Conservation (phyloP, 495 filamentous ascomycete genomes). For the Neurospora sp. region DNA sequence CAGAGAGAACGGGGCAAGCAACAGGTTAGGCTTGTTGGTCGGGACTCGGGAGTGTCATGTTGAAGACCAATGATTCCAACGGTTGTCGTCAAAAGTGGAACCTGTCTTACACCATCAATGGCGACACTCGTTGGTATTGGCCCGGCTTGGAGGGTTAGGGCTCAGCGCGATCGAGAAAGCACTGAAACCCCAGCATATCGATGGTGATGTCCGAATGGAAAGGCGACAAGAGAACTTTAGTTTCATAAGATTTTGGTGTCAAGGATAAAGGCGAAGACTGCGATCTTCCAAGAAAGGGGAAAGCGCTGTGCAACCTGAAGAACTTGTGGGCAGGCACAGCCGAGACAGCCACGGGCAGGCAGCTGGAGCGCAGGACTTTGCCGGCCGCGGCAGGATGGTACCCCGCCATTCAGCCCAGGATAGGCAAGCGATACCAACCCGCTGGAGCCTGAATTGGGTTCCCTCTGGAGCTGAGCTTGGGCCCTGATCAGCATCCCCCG, state of each 20-base stretch:
- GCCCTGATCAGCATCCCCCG: neutral
- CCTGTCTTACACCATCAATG: neutral
- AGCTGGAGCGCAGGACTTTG: neutral
- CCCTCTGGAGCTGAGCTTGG: neutral
- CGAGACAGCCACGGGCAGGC: neutral
- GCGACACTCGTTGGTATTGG: neutral
- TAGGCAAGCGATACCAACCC: neutral
- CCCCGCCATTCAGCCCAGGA: neutral
- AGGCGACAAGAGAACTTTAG: neutral
- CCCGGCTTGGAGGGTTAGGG: neutral
- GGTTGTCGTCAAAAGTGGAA: neutral
- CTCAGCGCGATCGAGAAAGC: neutral
- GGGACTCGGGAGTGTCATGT: neutral
- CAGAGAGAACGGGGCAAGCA: neutral
- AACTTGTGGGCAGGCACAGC: neutral
- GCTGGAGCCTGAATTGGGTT: neutral
- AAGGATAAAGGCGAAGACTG: neutral
- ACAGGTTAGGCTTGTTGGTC: neutral
- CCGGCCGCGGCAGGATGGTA: neutral
- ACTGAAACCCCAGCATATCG: neutral
- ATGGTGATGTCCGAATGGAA: neutral
- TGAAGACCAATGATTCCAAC: neutral
- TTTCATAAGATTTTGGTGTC: neutral
- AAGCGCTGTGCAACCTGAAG: neutral
- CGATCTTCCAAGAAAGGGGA: neutral